Evolutionary conservation across 2,329 filamentous ascomycete species (phyloP).

Genomic region (Fusarium sp.): DNA sequence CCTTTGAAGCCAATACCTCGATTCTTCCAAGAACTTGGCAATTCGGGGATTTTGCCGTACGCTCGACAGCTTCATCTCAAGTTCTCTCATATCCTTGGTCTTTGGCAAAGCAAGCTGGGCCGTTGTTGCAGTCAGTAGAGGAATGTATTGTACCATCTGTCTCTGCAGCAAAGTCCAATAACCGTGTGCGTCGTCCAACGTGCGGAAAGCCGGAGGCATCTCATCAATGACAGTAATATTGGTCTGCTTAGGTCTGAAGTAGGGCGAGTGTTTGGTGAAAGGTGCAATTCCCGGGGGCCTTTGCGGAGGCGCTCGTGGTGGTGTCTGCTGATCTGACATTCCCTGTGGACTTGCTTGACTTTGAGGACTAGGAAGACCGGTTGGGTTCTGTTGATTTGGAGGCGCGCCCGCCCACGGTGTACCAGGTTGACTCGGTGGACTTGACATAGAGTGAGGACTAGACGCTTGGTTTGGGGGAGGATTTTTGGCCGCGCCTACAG

Average conservation of each 20-base stretch:
- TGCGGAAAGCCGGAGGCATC: constrained; percentile 52
- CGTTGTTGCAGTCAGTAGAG: constrained; percentile 53
- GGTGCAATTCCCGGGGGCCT: constrained; percentile 54
- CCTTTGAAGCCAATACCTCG: constrained; percentile 57
- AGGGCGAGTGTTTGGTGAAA: constrained; percentile 57
- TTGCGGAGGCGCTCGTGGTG: constrained; percentile 40
- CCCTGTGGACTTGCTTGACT: constrained; percentile 53
- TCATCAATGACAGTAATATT: constrained; percentile 52
- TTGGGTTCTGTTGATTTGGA: constrained; percentile 19
- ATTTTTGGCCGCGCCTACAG: constrained; percentile 9
- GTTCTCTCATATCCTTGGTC: constrained; percentile 46
- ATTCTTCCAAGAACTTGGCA: constrained; percentile 54
- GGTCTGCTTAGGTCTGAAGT: constrained; percentile 53
- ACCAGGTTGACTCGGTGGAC: constrained; percentile 49
- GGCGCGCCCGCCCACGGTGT: constrained; percentile 43
- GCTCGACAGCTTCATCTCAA: constrained; percentile 52
- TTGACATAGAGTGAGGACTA: constrained; percentile 30
- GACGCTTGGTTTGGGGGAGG: constrained; percentile 15
- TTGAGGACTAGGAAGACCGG: constrained; percentile 53
- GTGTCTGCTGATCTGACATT: constrained; percentile 36
- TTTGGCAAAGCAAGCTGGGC: constrained; percentile 51
- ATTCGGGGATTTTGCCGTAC: constrained; percentile 52
- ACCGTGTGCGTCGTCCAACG: constrained; percentile 54
- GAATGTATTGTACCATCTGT: constrained; percentile 56
- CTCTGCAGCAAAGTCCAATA: constrained; percentile 59